Base-by-base conservation (phyloP, 2,329 filamentous ascomycete species). In the Ophiostoma angusticollis region DNA sequence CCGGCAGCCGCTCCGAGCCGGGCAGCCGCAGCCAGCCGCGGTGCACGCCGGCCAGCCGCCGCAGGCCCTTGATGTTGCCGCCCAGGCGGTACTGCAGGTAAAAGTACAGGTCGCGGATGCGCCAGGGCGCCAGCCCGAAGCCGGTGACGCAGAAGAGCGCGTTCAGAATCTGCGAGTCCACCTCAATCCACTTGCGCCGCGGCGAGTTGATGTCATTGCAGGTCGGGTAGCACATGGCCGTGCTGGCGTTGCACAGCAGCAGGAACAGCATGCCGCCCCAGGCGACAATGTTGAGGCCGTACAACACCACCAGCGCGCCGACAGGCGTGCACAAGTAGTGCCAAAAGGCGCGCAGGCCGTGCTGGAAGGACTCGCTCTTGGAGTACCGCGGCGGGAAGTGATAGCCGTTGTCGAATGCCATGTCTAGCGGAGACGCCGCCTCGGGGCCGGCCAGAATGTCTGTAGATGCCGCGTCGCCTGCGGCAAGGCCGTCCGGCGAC, bases 211-310 rank as follows among this genome's bases (percentile, higher is more conserved):
- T 78, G 48, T 82, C 67, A 53, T 83, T 69, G 61, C 83, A 89
- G 25, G 63, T 63, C 0, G 70, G 78, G 49, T 67, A 55, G 63
- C 84, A 85, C 81, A 85, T 85, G 43, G 74, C 74, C 6, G 79
- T 78, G 3, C 74, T 64, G 40, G 70, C 84, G 51, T 85, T 84
- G 63, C 78, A 81, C 19, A 93, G 73, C 2, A 94, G 65, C 14
- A 93, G 64, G 59, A 93, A 93, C 24, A 93, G 68, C 85, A 93
- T 93, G 42, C 81, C 84, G 37, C 85, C 85, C 85, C 85, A 93
- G 0, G 82, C 86, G 9, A 93, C 74, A 16, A 93, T 72, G 47
- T 89, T 87, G 41, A 91, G 68, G 11, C 80, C 76, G 57, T 93
- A 93, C 6, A 93, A 56, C 2, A 78, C 81, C 29, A 89, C 72